Base-by-base conservation (phyloP, 495 filamentous ascomycete species). In the Aspergillus leporis region DNA sequence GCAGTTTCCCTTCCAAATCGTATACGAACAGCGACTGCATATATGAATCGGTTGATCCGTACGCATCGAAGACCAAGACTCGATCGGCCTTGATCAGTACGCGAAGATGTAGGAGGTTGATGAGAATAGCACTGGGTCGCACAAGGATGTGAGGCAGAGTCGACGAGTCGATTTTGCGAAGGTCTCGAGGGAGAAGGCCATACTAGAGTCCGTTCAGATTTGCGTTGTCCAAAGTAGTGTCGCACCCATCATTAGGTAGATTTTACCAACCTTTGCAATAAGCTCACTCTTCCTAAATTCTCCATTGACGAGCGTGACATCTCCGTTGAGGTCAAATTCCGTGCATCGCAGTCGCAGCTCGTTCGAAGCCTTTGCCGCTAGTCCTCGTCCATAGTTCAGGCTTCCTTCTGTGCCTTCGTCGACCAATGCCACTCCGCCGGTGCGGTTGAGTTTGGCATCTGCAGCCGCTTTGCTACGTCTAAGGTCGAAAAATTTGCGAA, bases 121-220 rank as follows among this genome's bases (percentile, higher is more conserved):
- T 89, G 0, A 98, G 81, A 58, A 98, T 98, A 10, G 94, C 92
- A 40, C 89, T 92, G 28, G 92, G 92, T 50, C 94, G 93, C 56
- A 98, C 88, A 53, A 98, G 87, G 51, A 98, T 98, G 62, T 97
- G 91, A 5, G 94, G 94, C n/a, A 98, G 84, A 61, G 96, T 89
- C 51, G 91, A 96, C n/a, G 92, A 96, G 69, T 97, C 94, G 65
- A 98, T 97, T 71, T 98, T 98, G 65, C 94, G 90, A 8, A 98
- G 82, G 79, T 98, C 94, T 49, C 94, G 93, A 53, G 95, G 93
- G 13, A 97, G 85, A 25, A 98, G 85, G 38, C 94, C 94, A 69
- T 97, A 97, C 92, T 97, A 59, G 64, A 52, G 41, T 45, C 41
- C 19, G 5, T 21, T 25, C 22, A 46, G 23, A 51, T 46, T 34